Evolutionary conservation across 1,139 yeast genomes (phyloP), one percentile per base, ranked within the genome.

Genomic region (Zygosaccharomyces pseudobailii): DNA sequence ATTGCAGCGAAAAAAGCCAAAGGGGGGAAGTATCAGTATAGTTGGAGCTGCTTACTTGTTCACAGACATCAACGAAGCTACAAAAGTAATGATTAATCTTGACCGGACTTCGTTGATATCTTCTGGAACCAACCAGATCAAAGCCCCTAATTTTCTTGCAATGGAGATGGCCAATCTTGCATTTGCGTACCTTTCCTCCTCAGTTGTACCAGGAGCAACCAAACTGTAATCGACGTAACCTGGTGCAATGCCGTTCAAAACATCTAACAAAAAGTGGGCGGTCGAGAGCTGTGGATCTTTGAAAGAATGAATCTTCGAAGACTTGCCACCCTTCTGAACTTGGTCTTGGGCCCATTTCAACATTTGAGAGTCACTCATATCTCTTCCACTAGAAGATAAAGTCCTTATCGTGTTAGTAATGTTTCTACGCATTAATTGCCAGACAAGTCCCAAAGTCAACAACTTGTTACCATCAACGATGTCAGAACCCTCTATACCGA

Each of bases 51-150:
- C 36, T 48, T 49, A 54, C 43, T 63, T 62, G 32, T 69, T 70
- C 49, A 81, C 66, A 9, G 87, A 73, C 98, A 92, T 92, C 69
- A 92, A 80, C 51, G 96, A 87, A 49, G 97, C 98, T 51, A 92
- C 88, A 67, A 92, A 92, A 1, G 98, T 89, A 66, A 90, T 79
- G 48, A 92, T 86, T 72, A 92, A 82, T 68, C 97, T 82, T 43
- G 95, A 76, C 71, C 98, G 85, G 37, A 94, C 97, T 71, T 90
- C 97, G 60, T 84, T 87, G 62, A 92, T 92, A 73, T 92, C 99
- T 70, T 92, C 99, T n/a, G 99, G 99, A 25, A 92, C 96, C 61
- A 92, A 77, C 97, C 97, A 92, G 61, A 92, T 92, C 67, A 94
- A 80, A 38, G 97, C 98, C 50, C 99, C 99, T 58, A 92, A 73